Evolutionary conservation across 148 eudicot genomes (phyloP), one percentile per base, ranked within the genome.

Genomic region (Silene latifolia): DNA sequence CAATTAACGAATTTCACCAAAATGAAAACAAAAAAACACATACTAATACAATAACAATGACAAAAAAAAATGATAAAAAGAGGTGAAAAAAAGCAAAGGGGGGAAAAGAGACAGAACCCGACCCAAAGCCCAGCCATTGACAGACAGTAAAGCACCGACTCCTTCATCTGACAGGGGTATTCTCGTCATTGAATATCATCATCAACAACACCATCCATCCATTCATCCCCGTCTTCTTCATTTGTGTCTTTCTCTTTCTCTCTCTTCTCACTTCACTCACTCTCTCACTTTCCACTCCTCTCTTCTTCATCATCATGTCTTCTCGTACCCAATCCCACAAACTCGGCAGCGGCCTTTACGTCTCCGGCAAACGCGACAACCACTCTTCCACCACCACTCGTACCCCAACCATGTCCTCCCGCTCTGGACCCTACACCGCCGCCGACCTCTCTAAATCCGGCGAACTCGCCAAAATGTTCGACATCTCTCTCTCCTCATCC

Each of bases 391-490:
- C 47, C 81, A 80, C 80, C 24, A 82, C 81, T 4, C 86, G 88
- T 14, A 74, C 76, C 5, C 93, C 91, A 0, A 80, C 93, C 63
- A 79, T 85, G 78, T 73, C 80, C 1, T 82, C 96, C 0, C 88
- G 87, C 57, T 84, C 90, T 61, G 82, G 84, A 4, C 91, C 91
- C 4, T 91, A 89, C 91, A 93, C 94, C 77, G 97, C 93, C 79
- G 97, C 91, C 46, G 92, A 91, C 78, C 68, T 93, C 67, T 88
- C 91, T 72, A 88, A 82, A 44, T 93, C 98, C 73, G 97, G 97
- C 63, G 97, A 91, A 47, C 91, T 93, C 44, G 98, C 92, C 0
- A 93, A 86, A 59, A 93, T 93, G 98, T 91, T 93, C 78, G 92
- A 90, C 76, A 69, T 89, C 48, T 59, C 88, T 56, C 35, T 51